Base-by-base conservation (phyloP, 345 rosid genomes). In the Boechera stricta region DNA sequence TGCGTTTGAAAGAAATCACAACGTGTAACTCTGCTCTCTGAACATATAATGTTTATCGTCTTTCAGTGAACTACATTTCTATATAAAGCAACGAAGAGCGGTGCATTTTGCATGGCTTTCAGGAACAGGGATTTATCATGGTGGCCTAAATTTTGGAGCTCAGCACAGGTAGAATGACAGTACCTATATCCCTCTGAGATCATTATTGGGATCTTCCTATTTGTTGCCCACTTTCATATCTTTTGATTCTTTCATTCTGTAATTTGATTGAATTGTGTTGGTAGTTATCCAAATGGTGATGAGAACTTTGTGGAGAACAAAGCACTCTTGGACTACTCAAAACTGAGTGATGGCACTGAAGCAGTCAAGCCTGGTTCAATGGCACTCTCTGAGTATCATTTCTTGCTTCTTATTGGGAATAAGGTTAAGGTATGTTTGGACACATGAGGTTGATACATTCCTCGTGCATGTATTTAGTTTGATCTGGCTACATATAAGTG, bases 61-160 rank as follows among this genome's bases (percentile, higher is more conserved):
- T 81, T 69, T 61, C 87, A 95, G 99, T 82, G 99, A 92, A 80
- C 84, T 95, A 69, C 97, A 87, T 85, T 95, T 95, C 87, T 95
- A 81, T 82, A 91, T 95, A 86, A 92, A 95, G 86, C 99, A 95
- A 85, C 85, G 97, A 84, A 85, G 99, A 87, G 97, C 99, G 10
- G 86, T 90, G 67, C 97, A 95, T 87, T 95, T 95, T 79, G 96
- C 99, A 16, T 95, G 99, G 99, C 96, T 95, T 82, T 92, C 99
- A 65, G 97, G 99, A 74, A 97, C 97, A 45, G 99, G 99, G 56
- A 91, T 95, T 59, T 95, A 92, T 79, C 93, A 92, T 66, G 99
- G 99, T 13, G 91, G 96, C 79, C 82, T 95, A 32, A 95, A 92
- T 83, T 95, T 95, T 86, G 98, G 99, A 82, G 89, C 96, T 58